Percentiles rank a stretch among this genome's conserved stretches.
Conservation (phyloP, 2,329 filamentous ascomycete genomes). For the Mariannaea sp. region DNA sequence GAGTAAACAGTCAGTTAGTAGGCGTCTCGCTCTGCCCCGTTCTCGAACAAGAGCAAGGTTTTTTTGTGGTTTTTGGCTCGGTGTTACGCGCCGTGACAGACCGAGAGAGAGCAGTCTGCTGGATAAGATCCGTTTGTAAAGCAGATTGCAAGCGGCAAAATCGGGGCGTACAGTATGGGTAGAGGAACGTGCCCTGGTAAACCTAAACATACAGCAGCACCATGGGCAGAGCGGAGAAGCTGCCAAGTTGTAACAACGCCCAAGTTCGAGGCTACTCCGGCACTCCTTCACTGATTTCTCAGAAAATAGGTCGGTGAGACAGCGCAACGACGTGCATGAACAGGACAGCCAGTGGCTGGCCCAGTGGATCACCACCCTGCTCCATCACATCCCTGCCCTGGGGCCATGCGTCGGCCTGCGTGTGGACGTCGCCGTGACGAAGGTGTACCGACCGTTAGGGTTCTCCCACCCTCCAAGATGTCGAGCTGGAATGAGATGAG, state of each 20-base stretch:
- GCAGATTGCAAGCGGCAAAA: conserved; percentile 11
- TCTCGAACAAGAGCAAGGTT: neutral
- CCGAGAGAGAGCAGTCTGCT: conserved; percentile 3
- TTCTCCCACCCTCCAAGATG: conserved; percentile 24
- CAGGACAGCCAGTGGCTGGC: conserved; percentile 40
- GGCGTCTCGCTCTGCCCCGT: conserved; percentile 6
- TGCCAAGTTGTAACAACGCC: no score
- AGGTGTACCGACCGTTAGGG: conserved; percentile 33
- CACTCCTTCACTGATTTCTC: conserved; percentile 17
- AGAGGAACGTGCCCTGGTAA: neutral
- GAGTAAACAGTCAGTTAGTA: no score
- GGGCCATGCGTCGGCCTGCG: conserved; percentile 31
- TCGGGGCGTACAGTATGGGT: neutral
- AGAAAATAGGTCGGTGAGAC: conserved; percentile 39
- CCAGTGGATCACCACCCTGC: conserved; percentile 29
- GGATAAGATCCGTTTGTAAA: neutral
- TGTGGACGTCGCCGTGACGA: conserved; percentile 24
- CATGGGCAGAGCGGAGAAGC: conserved; percentile 16
- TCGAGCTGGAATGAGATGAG: conserved; percentile 27
- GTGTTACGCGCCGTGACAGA: conserved; percentile 14
- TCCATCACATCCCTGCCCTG: conserved; percentile 31
- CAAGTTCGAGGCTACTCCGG: conserved; percentile 26
- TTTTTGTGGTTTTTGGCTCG: no score
- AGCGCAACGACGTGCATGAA: conserved; percentile 41
- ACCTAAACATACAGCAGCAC: neutral